Evolutionary conservation across 352 stramenopile genomes (phyloP).

Genomic region (Phytophthora ramorum): DNA sequence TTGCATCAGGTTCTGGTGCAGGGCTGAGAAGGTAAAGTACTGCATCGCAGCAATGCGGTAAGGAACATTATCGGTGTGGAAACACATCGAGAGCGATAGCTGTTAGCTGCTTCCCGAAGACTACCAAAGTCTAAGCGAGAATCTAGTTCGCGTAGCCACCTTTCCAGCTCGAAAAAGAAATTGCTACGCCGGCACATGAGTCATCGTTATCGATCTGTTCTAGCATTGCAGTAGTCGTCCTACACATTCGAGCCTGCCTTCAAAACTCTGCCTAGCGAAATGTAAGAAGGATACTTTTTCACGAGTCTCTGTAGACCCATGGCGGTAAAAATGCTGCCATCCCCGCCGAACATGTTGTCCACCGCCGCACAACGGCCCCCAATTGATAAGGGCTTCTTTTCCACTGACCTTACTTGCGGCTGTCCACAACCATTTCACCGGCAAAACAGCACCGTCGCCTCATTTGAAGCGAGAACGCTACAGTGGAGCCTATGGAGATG

Average conservation of each 20-base stretch:
- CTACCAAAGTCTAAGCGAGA: constrained; percentile 2
- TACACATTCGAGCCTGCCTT: background rate
- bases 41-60: too few relatives aligned
- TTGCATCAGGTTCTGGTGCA: background rate
- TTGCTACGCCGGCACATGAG: background rate
- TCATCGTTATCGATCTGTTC: background rate
- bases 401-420: background rate
- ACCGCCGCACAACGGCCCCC: background rate
- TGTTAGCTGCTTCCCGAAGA: background rate
- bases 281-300: background rate
- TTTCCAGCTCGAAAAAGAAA: constrained; percentile 9
- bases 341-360: background rate
- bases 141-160: background rate
- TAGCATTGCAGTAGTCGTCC: background rate
- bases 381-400: background rate
- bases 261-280: background rate
- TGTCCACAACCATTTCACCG: background rate
- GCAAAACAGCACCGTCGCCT: background rate
- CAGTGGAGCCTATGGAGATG: constrained; percentile 14
- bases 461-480: constrained; percentile 18
- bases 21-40: too few relatives aligned
- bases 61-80: constrained; percentile 9
- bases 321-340: too few relatives aligned
- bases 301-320: background rate
- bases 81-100: background rate